Percentiles rank a stretch among this genome's conserved stretches.
Conservation (phyloP, 2,329 filamentous ascomycete genomes). For the Colletotrichum karsti region DNA sequence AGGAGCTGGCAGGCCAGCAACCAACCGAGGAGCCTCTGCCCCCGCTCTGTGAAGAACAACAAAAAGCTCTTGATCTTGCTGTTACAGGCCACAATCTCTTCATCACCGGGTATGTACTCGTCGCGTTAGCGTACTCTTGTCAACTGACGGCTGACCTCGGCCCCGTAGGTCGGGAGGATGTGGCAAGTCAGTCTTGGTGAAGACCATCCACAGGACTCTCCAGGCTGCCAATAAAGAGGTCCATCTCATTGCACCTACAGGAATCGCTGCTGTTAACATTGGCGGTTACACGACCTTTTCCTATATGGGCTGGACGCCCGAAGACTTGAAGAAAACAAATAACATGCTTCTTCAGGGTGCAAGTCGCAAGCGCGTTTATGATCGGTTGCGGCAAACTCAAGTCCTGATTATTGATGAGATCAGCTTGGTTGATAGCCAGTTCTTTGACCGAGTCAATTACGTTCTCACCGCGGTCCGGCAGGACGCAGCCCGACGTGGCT, state of each 20-base stretch:
- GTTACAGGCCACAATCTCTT: not conserved
- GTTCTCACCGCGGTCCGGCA: slow-evolving; percentile 39
- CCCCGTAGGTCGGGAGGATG: not conserved
- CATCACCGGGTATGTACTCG: slow-evolving; percentile 1
- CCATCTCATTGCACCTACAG: not conserved
- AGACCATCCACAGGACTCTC: not conserved
- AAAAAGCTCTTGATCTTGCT: not conserved
- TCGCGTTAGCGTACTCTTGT: too few species aligned
- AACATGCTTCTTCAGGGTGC: not conserved
- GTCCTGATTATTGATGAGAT: slow-evolving; percentile 74
- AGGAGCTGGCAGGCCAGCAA: not conserved
- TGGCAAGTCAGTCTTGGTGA: not conserved
- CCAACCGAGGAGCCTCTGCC: not conserved
- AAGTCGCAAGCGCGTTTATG: slow-evolving; percentile 35
- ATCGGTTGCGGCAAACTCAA: slow-evolving; percentile 53
- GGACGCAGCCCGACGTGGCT: too few species aligned
- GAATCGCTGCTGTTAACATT: not conserved
- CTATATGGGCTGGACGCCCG: not conserved
- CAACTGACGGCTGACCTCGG: not conserved
- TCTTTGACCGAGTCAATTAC: slow-evolving; percentile 64
- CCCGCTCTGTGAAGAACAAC: not conserved
- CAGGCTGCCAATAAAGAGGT: not conserved
- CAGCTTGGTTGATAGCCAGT: slow-evolving; percentile 73
- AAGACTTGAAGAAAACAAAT: not conserved
- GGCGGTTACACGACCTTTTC: not conserved